Evolutionary conservation across 805 yeast genomes (phyloP).

Genomic region (Wickerhamomyces silvicola): DNA sequence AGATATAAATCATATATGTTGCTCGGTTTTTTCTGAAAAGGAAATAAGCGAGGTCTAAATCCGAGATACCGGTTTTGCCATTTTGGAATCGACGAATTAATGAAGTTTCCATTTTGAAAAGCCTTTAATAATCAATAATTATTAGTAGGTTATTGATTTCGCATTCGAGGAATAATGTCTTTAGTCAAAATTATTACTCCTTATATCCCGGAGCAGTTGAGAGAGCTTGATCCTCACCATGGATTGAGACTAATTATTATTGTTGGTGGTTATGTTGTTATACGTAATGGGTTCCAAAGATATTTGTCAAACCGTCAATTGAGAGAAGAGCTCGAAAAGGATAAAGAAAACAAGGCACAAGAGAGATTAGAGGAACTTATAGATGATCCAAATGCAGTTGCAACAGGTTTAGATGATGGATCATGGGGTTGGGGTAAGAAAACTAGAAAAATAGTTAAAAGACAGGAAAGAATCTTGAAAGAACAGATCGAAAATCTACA

Average conservation of each 20-base stretch:
- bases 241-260: conserved; percentile 42
- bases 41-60: too few species aligned
- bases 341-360: conserved; percentile 35
- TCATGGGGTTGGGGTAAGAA: conserved; percentile 78
- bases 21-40: too few species aligned
- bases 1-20: conserved; percentile 24
- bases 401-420: conserved; percentile 31
- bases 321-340: conserved; percentile 44
- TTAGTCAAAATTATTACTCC: conserved; percentile 4
- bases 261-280: conserved; percentile 56
- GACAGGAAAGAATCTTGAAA: conserved; percentile 48
- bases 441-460: conserved; percentile 54
- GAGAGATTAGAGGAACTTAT: conserved; percentile 25
- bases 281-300: conserved; percentile 50
- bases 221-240: conserved; percentile 38
- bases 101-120: too few species aligned
- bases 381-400: conserved; percentile 32
- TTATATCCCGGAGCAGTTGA: conserved; percentile 21
- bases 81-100: too few species aligned
- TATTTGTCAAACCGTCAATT: conserved; percentile 54
- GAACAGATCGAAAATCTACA: conserved; percentile 39
- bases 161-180: too few species aligned
- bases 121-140: too few species aligned
- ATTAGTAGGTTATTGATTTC: too few species aligned
- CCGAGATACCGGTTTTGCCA: too few species aligned